Percentiles rank a stretch among this genome's conserved stretches.
phyloP scores from a whole-genome alignment of 164 flowering plant genomes.

The Annona cherimola region DNA sequence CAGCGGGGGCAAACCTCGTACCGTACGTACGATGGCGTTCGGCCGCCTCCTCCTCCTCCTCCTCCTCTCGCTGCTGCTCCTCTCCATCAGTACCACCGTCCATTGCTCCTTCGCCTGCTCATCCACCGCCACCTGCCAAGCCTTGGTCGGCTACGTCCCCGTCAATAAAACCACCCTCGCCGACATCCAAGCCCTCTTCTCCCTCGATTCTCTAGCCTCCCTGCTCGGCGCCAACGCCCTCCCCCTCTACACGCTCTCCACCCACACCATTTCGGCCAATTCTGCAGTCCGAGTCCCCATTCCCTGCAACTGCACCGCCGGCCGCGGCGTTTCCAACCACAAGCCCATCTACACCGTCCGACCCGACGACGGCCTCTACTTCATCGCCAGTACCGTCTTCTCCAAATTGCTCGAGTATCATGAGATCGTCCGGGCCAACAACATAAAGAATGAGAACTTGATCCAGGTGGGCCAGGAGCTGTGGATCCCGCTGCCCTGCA shows the following conservation, averaged over 20 bases:
- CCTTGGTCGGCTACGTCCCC: conserved; percentile 51
- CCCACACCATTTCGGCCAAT: conserved; percentile 15
- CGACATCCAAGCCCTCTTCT: conserved; percentile 45
- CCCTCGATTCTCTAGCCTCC: conserved; percentile 29
- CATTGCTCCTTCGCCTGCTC: conserved; percentile 34
- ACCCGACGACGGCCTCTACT: conserved; percentile 39
- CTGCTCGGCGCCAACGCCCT: conserved; percentile 62
- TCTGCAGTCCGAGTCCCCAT: conserved; percentile 53
- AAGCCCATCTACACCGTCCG: conserved; percentile 51
- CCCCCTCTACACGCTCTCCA: conserved; percentile 29
- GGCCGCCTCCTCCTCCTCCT: no score
- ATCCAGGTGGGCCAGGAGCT: conserved; percentile 42
- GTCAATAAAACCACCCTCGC: conserved; percentile 49
- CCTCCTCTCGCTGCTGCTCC: conserved; percentile 13
- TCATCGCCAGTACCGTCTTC: conserved; percentile 48
- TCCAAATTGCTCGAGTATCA: conserved; percentile 29
- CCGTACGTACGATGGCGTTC: no score
- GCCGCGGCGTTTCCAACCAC: conserved; percentile 46
- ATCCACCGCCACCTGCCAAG: conserved; percentile 31
- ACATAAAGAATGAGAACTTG: conserved; percentile 19
- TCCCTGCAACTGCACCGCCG: conserved; percentile 56
- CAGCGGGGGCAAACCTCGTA: no score
- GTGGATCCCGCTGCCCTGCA: conserved; percentile 74
- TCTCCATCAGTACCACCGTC: conserved; percentile 10
- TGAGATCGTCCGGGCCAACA: conserved; percentile 43